These are phyloP conservation scores for Lepidopterella palustris DNA, from an alignment of 495 filamentous ascomycete species.

Conservation along the genomic window DNA sequence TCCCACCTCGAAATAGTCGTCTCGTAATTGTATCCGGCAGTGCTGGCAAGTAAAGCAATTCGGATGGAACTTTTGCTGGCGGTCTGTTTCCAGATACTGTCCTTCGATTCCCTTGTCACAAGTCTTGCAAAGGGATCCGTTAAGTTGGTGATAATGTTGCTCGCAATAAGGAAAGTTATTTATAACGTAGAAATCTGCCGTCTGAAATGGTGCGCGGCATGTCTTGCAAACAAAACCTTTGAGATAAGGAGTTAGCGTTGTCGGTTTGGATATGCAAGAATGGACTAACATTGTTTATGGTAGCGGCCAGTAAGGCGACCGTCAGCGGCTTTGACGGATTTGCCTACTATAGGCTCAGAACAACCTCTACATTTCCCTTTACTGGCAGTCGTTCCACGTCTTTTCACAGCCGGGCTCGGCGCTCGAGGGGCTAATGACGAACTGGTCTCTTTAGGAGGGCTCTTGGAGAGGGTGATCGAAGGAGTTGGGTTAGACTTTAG, in stretches of 20 bases:
- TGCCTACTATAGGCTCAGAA: constrained; percentile 69
- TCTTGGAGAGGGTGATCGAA: constrained; percentile 13
- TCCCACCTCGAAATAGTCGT: constrained; percentile 60
- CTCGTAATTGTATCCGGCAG: constrained; percentile 35
- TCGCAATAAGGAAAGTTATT: constrained; percentile 84
- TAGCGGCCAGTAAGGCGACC: constrained; percentile 90
- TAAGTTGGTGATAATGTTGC: constrained; percentile 87
- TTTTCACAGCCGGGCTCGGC: constrained; percentile 10
- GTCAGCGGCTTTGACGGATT: constrained; percentile 89
- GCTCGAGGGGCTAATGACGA: background rate
- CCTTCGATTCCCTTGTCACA: constrained; percentile 89
- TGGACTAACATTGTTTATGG: constrained; percentile 64
- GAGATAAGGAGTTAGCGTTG: background rate
- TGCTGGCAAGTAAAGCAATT: constrained; percentile 72
- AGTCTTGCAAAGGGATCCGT: constrained; percentile 71
- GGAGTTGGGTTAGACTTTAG: constrained; percentile 26
- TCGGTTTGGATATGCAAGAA: background rate
- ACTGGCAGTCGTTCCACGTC: constrained; percentile 23
- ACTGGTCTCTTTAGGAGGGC: constrained; percentile 25
- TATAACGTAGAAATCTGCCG: constrained; percentile 87
- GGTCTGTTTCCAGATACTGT: constrained; percentile 83
- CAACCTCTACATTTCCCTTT: constrained; percentile 85
- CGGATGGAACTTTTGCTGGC: constrained; percentile 74
- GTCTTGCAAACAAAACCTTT: constrained; percentile 73
- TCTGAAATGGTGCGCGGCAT: constrained; percentile 74